Base-by-base conservation (phyloP, 2,329 filamentous ascomycete genomes). In the Aspergillus nomiae region DNA sequence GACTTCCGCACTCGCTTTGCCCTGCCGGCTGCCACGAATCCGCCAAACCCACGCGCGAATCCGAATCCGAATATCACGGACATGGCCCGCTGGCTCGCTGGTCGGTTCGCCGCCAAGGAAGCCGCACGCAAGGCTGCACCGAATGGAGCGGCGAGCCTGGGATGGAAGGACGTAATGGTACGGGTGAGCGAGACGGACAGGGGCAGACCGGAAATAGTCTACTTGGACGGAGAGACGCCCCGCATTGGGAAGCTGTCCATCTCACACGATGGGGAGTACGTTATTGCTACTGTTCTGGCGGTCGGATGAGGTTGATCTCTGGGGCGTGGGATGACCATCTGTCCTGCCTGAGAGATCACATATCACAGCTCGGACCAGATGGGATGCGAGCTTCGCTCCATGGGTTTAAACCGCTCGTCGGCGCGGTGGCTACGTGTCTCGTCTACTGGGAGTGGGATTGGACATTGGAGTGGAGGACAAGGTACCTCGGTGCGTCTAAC, bases 201-300 rank as follows among this genome's bases (percentile, higher is more conserved):
- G 57, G 73, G 73, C 1, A 70, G 73, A 58, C 78, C 78, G 59
- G 76, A 80, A 66, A 72, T 80, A 55, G 69, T 80, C 8, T 79
- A 76, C 68, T 58, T 77, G 65, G 69, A 68, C 24, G 63, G 45
- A 26, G 65, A 62, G 11, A 64, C 57, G 46, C 70, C 67, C 56
- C 69, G 87, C 67, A 81, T 87, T 56, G 92, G 89, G 16, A 83
- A 86, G 71, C 74, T 97, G 51, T 94, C 90, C 63, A 96, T 97
- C 70, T 95, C 90, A 71, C 94, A 97, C 75, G 94, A 97, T 76
- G 89, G 87, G 2, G 89, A 92, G 9, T 96, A 93, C 78, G 92
- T 92, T 32, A 72, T 81, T 69, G 81, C 81, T 41, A 81, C 77
- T 11, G 79, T 81, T 59, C 65, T 81, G 60, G 78, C 77, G 41